Evolutionary conservation across 2,329 filamentous ascomycete species (phyloP).

Genomic region (Thelonectria rubi): DNA sequence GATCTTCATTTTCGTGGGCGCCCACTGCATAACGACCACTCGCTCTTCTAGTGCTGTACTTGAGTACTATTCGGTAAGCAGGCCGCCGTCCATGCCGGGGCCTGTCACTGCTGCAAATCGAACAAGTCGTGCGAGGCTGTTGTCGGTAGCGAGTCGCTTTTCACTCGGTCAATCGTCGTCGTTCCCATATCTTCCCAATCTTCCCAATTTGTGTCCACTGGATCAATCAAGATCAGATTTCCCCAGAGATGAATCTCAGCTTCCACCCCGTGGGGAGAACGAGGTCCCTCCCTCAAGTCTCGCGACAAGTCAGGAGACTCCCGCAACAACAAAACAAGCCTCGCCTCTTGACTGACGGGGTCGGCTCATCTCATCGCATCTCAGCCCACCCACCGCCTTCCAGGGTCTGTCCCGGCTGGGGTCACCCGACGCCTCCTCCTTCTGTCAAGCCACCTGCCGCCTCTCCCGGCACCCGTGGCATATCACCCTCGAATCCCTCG

Average conservation of each 20-base stretch:
- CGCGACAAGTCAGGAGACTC: slow-evolving; percentile 18
- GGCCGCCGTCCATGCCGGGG: not conserved
- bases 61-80: not conserved
- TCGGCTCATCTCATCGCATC: slow-evolving; percentile 31
- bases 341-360: slow-evolving; percentile 24
- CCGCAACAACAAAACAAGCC: too few relatives aligned
- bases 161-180: too few relatives aligned
- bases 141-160: too few relatives aligned
- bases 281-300: too few relatives aligned
- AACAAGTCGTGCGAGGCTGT: too few relatives aligned
- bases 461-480: slow-evolving; percentile 4
- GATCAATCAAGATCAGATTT: slow-evolving; percentile 20
- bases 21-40: not conserved
- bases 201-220: not conserved
- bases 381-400: slow-evolving; percentile 33
- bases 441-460: too few relatives aligned
- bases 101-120: too few relatives aligned
- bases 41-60: too few relatives aligned
- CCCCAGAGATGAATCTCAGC: slow-evolving; percentile 16
- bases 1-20: slow-evolving; percentile 3
- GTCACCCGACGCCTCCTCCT: too few relatives aligned
- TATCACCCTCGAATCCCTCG: too few relatives aligned
- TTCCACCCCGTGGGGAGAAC: slow-evolving; percentile 13
- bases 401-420: not conserved
- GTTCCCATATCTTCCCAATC: too few relatives aligned